These are phyloP conservation scores for Fusarium cicatricum DNA, from an alignment of 2,329 filamentous ascomycete species.

Conservation along the genomic window DNA sequence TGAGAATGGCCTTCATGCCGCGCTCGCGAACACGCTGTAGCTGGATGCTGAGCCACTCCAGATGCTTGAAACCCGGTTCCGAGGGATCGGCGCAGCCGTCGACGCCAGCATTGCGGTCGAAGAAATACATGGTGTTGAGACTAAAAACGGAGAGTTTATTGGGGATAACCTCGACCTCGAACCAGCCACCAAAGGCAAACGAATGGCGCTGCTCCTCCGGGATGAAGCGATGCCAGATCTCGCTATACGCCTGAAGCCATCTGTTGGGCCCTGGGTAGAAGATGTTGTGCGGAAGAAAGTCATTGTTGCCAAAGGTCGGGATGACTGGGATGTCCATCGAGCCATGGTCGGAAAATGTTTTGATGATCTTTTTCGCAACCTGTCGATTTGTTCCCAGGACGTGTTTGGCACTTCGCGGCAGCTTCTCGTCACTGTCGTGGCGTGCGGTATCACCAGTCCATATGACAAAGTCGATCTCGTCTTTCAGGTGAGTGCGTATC, in stretches of 20 bases:
- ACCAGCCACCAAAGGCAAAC: conserved; percentile 94
- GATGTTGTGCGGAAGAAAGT: conserved; percentile 97
- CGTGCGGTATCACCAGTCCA: conserved; percentile 93
- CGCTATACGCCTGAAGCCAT: conserved; percentile 80
- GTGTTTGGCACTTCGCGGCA: conserved; percentile 78
- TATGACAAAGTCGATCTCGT: conserved; percentile 86
- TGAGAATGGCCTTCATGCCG: conserved; percentile 93
- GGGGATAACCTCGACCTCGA: conserved; percentile 90
- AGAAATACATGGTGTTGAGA: conserved; percentile 96
- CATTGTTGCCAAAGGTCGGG: conserved; percentile 95
- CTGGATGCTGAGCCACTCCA: conserved; percentile 95
- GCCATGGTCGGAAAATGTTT: conserved; percentile 72
- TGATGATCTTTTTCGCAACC: conserved; percentile 78
- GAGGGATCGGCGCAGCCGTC: conserved; percentile 83
- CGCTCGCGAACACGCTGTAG: conserved; percentile 82
- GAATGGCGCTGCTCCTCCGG: conserved; percentile 91
- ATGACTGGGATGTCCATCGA: conserved; percentile 78
- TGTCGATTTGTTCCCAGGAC: conserved; percentile 81
- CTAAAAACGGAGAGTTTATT: conserved; percentile 87
- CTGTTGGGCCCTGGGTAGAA: conserved; percentile 84
- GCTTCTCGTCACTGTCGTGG: conserved; percentile 85
- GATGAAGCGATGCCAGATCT: conserved; percentile 87
- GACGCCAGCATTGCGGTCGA: conserved; percentile 89
- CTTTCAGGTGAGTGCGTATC: conserved; percentile 80
- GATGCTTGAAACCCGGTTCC: conserved; percentile 91